Evolutionary conservation across 2,329 filamentous ascomycete species (phyloP), one percentile per base, ranked within the genome.

Genomic region (Fusarium pseudonygamai): DNA sequence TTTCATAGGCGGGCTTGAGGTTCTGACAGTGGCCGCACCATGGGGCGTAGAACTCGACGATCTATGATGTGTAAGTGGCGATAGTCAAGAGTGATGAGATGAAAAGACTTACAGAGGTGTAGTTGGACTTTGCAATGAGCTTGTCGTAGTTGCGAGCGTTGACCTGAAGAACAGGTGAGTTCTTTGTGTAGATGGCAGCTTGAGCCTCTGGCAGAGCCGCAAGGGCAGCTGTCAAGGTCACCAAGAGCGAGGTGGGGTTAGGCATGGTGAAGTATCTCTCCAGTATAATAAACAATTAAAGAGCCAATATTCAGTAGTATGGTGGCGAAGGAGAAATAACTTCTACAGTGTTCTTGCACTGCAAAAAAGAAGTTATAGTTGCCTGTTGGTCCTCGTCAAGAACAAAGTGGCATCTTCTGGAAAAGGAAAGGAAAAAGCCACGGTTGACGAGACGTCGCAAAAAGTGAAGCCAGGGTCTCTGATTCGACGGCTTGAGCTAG

Each of bases 1-100:
- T 97, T 83, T 98, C 96, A 84, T 96, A 99, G 49, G 94, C 93
- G 7, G 95, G 96, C 84, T 98, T 95, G 79, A 99, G 92, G 84
- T 93, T 98, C 84, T 97, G 89, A 86, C 96, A 99, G 84, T 98
- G 96, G 46, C 96, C 96, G 79, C 96, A 98, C 96, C 96, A 98
- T 30, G 96, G 96, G 14, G 96, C 96, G 80, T 97, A 98, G 88
- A 98, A 98, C 84, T 95, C 94, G 80, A 91, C 84, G 50, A 91
- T 88, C 88, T 91, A 74, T 13, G 9, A 42, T 16, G n/a, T 58
- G 42, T 55, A 64, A 64, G 55, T 59, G 60, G 49, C 3, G 32
- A 59, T n/a, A 28, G 7, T 20, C 9, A 13, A 15, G 7, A 5
- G 28, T 34, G 24, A 34, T 20, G 32, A 26, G 43, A 26, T n/a